Conservation (phyloP, 2,329 filamentous ascomycete genomes). For the Phialophora tarda region DNA sequence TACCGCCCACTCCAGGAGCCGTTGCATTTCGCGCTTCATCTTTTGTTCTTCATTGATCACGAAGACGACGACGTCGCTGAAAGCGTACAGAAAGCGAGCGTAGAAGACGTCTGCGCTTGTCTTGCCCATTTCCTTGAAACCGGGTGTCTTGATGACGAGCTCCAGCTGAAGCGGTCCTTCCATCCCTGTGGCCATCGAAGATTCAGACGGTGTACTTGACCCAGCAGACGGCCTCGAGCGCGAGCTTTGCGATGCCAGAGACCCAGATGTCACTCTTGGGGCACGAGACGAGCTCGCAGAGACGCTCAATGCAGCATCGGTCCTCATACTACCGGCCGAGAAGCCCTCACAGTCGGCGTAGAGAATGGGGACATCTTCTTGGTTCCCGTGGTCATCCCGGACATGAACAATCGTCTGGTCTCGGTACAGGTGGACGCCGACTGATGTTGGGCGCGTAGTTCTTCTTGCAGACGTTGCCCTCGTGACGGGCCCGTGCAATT, state of each 20-base stretch:
- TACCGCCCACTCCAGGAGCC: slow-evolving; percentile 14
- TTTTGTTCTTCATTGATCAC: slow-evolving; percentile 12
- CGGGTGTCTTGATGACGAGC: slow-evolving; percentile 15
- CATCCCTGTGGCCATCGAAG: background rate
- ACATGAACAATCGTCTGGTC: slow-evolving; percentile 7
- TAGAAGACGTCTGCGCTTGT: slow-evolving; percentile 14
- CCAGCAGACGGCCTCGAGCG: background rate
- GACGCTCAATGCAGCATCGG: slow-evolving; percentile 5
- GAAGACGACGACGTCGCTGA: slow-evolving; percentile 13
- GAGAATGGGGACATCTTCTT: slow-evolving; percentile 7
- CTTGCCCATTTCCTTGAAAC: slow-evolving; percentile 13
- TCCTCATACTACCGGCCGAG: slow-evolving; percentile 10
- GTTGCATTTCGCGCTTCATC: slow-evolving; percentile 16
- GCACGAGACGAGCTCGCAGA: background rate
- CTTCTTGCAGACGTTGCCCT: background rate
- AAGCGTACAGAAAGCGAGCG: slow-evolving; percentile 11
- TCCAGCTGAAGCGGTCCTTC: slow-evolving; percentile 6
- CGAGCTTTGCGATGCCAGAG: background rate
- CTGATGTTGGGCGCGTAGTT: slow-evolving; percentile 9
- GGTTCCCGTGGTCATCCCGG: slow-evolving; percentile 9
- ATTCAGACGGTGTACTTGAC: background rate
- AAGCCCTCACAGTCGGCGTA: slow-evolving; percentile 15
- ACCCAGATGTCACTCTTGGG: background rate
- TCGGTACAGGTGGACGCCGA: slow-evolving; percentile 12
- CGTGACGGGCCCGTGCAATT: slow-evolving; percentile 6